phyloP scores from a whole-genome alignment of 2,329 filamentous ascomycete species.

The Fusarium staphyleae region DNA sequence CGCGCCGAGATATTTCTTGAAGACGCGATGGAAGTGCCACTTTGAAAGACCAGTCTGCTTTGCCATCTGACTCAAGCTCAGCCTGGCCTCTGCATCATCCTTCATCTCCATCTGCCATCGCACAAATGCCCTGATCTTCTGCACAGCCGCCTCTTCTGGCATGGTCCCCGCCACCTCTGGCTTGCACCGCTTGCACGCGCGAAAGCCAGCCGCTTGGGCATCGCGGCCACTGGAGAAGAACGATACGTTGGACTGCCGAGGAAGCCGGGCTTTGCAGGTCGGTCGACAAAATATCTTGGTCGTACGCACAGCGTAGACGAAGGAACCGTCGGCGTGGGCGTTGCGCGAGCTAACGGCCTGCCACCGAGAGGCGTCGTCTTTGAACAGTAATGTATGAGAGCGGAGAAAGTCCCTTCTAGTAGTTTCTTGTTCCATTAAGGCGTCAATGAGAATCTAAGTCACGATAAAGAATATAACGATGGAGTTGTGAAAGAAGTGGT shows the following conservation, averaged over 20 bases:
- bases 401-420: not conserved
- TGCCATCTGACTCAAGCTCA: slow-evolving; percentile 57
- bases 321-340: slow-evolving; percentile 47
- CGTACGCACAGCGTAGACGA: slow-evolving; percentile 54
- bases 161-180: slow-evolving; percentile 51
- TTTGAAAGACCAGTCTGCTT: slow-evolving; percentile 59
- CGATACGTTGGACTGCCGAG: slow-evolving; percentile 64
- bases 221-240: slow-evolving; percentile 58
- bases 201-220: slow-evolving; percentile 58
- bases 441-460: not conserved
- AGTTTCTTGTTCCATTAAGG: not conserved
- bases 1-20: slow-evolving; percentile 61
- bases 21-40: slow-evolving; percentile 65
- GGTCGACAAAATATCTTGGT: slow-evolving; percentile 66
- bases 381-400: slow-evolving; percentile 28
- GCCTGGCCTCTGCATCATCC: slow-evolving; percentile 13
- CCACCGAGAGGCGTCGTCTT: slow-evolving; percentile 47
- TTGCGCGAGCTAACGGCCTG: slow-evolving; percentile 47
- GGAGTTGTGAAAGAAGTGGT: not conserved
- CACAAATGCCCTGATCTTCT: slow-evolving; percentile 49
- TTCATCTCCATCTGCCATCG: slow-evolving; percentile 37
- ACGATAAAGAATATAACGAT: not conserved
- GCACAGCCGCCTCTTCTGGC: slow-evolving; percentile 54
- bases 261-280: slow-evolving; percentile 65
- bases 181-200: slow-evolving; percentile 65